Evolutionary conservation across 208 protist genomes (phyloP).

Genomic region (Borovskyia barvae): DNA sequence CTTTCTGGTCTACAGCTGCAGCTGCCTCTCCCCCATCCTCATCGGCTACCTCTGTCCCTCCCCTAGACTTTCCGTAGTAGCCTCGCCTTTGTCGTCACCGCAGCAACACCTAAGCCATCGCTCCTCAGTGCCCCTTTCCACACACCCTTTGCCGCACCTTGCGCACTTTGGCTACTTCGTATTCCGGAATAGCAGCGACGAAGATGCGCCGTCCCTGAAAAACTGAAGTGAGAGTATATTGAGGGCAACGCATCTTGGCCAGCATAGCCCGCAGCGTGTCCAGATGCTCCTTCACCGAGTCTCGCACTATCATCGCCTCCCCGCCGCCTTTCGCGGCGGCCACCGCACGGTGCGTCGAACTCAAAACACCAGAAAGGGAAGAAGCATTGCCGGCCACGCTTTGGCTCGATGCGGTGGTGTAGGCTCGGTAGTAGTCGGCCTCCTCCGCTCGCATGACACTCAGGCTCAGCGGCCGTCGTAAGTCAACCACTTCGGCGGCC

Average conservation of each 20-base stretch:
- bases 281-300: constrained; percentile 36
- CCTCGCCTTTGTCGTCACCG: no score
- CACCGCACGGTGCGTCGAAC: background rate
- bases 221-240: constrained; percentile 82
- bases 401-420: constrained; percentile 35
- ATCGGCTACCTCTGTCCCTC: no score
- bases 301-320: constrained; percentile 8
- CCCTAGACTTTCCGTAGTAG: no score
- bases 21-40: no score
- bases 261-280: constrained; percentile 56
- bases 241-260: constrained; percentile 73
- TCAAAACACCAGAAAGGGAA: constrained; percentile 2
- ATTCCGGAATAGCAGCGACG: constrained; percentile 78
- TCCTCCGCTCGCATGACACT: constrained; percentile 34
- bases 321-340: background rate
- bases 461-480: constrained; percentile 14
- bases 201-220: constrained; percentile 61
- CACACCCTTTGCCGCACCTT: constrained; percentile 6
- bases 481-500: background rate
- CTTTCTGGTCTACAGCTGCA: background rate
- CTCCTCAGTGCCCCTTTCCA: no score
- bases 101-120: no score
- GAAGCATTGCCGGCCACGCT: constrained; percentile 4
- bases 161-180: constrained; percentile 64
- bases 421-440: constrained; percentile 82